These are phyloP conservation scores for Neurospora sp. DNA, from an alignment of 495 filamentous ascomycete genomes.

Conservation along the genomic window DNA sequence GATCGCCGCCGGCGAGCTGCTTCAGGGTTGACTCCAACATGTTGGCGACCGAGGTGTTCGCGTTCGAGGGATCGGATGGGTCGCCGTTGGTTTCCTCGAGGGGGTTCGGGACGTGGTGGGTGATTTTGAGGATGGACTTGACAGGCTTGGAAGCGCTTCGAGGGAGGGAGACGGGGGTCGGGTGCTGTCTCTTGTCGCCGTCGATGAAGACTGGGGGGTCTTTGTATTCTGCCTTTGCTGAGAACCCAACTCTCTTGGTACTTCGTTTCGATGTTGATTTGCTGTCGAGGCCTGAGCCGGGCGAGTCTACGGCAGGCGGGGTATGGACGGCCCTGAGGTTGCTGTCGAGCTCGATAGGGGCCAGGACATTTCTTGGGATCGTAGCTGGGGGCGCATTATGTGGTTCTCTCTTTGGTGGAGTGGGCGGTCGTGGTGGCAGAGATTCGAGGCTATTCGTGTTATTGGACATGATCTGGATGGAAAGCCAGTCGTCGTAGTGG, in stretches of 20 bases:
- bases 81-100: constrained; percentile 28
- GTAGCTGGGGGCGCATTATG: constrained; percentile 23
- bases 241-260: constrained; percentile 67
- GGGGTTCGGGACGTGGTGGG: constrained; percentile 34
- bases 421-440: constrained; percentile 42
- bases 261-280: constrained; percentile 43
- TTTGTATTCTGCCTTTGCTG: constrained; percentile 61
- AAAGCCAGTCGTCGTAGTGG: not conserved
- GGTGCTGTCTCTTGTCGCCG: constrained; percentile 25
- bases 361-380: constrained; percentile 11
- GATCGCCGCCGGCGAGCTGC: constrained; percentile 62
- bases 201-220: constrained; percentile 43
- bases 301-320: constrained; percentile 37
- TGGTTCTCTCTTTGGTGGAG: constrained; percentile 40
- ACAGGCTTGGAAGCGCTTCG: constrained; percentile 56
- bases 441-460: constrained; percentile 23
- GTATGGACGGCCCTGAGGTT: constrained; percentile 33
- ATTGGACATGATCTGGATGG: constrained; percentile 21
- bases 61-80: constrained; percentile 25
- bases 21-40: constrained; percentile 80
- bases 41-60: constrained; percentile 41
- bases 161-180: constrained; percentile 37
- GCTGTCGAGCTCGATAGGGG: constrained; percentile 16
- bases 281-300: constrained; percentile 46
- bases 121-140: constrained; percentile 82